These are phyloP conservation scores for Taphrina confusa DNA, from an alignment of 1,139 yeast genomes.

Conservation along the genomic window DNA sequence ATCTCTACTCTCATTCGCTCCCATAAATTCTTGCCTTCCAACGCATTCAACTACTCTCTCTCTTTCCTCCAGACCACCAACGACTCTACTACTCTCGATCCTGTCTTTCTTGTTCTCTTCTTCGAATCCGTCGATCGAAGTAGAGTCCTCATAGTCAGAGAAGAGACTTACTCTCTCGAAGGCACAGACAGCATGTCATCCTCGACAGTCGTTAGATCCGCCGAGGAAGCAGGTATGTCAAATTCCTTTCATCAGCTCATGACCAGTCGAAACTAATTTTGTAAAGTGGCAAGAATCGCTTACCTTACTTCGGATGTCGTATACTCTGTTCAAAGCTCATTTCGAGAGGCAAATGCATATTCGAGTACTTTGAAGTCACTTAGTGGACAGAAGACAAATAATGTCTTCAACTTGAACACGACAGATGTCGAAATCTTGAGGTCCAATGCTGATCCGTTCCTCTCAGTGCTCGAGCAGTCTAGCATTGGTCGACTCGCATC, in stretches of 20 bases:
- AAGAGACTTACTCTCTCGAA: too few species aligned
- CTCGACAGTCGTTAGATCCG: constrained; percentile 4
- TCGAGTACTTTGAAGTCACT: constrained; percentile 27
- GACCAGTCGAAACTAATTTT: not conserved
- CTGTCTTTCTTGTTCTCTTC: not conserved
- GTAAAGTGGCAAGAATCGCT: constrained; percentile 41
- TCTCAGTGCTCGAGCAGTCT: constrained; percentile 40
- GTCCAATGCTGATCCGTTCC: constrained; percentile 42
- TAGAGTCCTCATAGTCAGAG: too few species aligned
- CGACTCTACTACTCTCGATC: not conserved
- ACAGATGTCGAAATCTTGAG: constrained; percentile 36
- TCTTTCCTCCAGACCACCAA: not conserved
- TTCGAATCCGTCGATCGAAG: too few species aligned
- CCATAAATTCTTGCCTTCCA: not conserved
- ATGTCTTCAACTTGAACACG: constrained; percentile 14
- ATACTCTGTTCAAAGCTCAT: constrained; percentile 39
- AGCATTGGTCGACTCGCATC: constrained; percentile 38
- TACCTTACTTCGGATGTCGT: constrained; percentile 41
- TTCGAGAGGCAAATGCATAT: constrained; percentile 33
- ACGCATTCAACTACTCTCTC: not conserved
- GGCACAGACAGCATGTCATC: constrained; percentile 3
- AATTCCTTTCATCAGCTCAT: not conserved
- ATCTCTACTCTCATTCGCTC: not conserved
- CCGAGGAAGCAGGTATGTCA: constrained; percentile 29
- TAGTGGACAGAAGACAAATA: constrained; percentile 35